Evolutionary conservation across 1,284 basidiomycete genomes (phyloP).

Genomic region (Taiwanofungus camphoratus): DNA sequence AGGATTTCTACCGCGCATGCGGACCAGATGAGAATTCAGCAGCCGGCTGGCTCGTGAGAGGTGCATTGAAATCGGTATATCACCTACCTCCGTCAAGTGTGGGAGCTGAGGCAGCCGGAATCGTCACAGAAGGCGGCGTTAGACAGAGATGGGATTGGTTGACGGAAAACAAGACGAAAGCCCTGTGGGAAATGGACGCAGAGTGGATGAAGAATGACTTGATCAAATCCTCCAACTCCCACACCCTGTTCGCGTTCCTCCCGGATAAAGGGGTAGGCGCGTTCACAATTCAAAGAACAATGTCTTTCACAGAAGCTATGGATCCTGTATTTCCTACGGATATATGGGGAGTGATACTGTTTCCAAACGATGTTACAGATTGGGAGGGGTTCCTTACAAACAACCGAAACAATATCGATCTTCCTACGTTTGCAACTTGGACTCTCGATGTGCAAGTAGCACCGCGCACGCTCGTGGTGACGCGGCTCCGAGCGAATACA

Average conservation of each 20-base stretch:
- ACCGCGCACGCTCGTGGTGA: slow-evolving; percentile 41
- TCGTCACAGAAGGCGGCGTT: no score
- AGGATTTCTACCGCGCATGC: slow-evolving; percentile 43
- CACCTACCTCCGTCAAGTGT: not conserved
- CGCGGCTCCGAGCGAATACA: slow-evolving; percentile 37
- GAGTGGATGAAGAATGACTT: slow-evolving; percentile 19
- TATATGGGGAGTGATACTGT: slow-evolving; percentile 37
- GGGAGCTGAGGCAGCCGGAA: slow-evolving; percentile 2
- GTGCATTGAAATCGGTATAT: slow-evolving; percentile 41
- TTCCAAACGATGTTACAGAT: slow-evolving; percentile 4
- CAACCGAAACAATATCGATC: not conserved
- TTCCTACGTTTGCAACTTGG: slow-evolving; percentile 44
- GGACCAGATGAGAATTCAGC: slow-evolving; percentile 30
- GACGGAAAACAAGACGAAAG: slow-evolving; percentile 14
- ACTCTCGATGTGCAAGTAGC: slow-evolving; percentile 36
- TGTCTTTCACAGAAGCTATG: slow-evolving; percentile 14
- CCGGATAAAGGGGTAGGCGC: slow-evolving; percentile 41
- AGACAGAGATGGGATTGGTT: slow-evolving; percentile 17
- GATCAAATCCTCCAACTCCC: slow-evolving; percentile 3
- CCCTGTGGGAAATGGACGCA: slow-evolving; percentile 20
- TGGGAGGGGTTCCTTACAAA: slow-evolving; percentile 6
- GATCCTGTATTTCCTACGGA: slow-evolving; percentile 13
- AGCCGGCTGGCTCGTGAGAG: slow-evolving; percentile 45
- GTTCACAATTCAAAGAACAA: slow-evolving; percentile 31
- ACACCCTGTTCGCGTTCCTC: slow-evolving; percentile 35